A percentile compares a stretch with the other conserved stretches of the same genome.
These are phyloP conservation scores for Vitis labrusca DNA, from an alignment of 164 flowering plant genomes.

Conservation along the genomic window DNA sequence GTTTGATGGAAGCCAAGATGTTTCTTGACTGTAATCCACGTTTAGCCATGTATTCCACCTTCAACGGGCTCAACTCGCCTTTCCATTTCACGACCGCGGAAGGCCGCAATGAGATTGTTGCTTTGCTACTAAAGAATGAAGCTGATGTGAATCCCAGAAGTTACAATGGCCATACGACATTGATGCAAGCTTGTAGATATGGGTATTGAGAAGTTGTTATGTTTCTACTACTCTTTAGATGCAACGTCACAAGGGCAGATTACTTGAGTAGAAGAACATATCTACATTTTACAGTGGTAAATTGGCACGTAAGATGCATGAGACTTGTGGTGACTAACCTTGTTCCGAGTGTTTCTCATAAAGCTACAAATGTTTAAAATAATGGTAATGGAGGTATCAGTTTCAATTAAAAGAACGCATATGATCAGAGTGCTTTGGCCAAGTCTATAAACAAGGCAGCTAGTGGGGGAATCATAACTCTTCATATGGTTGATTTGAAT, in stretches of 20 bases:
- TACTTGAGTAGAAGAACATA: conserved; percentile 92
- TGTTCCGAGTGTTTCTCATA: conserved; percentile 76
- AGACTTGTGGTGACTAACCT: conserved; percentile 88
- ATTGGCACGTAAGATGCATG: conserved; percentile 89
- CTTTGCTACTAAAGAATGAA: conserved; percentile 85
- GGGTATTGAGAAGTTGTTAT: conserved; percentile 78
- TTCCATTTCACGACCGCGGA: conserved; percentile 89
- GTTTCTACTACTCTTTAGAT: conserved; percentile 73
- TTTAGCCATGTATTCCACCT: conserved; percentile 87
- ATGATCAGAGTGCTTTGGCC: conserved; percentile 63
- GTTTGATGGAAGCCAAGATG: conserved; percentile 87
- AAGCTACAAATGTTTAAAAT: conserved; percentile 27
- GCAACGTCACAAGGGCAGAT: conserved; percentile 89
- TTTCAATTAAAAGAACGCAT: conserved; percentile 43
- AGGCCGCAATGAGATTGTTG: conserved; percentile 91
- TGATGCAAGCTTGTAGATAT: conserved; percentile 73
- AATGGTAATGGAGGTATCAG: conserved; percentile 38
- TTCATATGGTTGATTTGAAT: conserved; percentile 93
- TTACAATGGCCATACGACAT: conserved; percentile 96
- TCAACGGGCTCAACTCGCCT: conserved; percentile 87
- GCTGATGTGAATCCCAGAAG: conserved; percentile 96
- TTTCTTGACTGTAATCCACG: conserved; percentile 86
- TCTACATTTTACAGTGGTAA: conserved; percentile 89
- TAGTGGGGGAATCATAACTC: conserved; percentile 90
- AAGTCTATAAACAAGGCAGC: conserved; percentile 31